Percentiles rank a stretch among this genome's conserved stretches.
Evolutionary conservation across 352 stramenopile species (phyloP).

Genomic region (Ochromonadaceae sp.): DNA sequence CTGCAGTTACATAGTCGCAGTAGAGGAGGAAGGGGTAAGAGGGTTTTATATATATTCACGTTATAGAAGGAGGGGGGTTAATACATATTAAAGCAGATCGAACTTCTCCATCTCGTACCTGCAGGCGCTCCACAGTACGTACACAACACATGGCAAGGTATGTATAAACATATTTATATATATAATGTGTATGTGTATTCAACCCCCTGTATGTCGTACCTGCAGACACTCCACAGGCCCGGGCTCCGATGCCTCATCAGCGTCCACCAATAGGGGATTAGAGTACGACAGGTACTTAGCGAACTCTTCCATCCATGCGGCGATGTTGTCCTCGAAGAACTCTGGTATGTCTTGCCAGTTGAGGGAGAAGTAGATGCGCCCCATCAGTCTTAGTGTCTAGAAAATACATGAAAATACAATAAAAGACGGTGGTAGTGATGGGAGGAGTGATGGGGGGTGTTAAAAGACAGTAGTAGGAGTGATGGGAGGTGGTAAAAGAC

Average conservation of each 20-base stretch:
- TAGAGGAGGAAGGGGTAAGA: neutral
- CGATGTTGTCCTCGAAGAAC: slow-evolving; percentile 96
- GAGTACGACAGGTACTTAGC: slow-evolving; percentile 76
- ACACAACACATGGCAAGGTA: no score
- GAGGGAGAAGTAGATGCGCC: slow-evolving; percentile 93
- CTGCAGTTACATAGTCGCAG: no score
- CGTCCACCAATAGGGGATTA: slow-evolving; percentile 70
- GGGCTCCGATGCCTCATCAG: slow-evolving; percentile 52
- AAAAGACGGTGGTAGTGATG: no score
- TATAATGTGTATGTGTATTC: no score
- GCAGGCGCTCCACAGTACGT: no score
- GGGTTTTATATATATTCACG: neutral
- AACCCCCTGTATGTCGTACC: no score
- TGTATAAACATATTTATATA: no score
- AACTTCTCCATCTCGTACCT: no score
- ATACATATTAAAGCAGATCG: no score
- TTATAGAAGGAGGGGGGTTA: neutral
- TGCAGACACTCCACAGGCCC: slow-evolving; percentile 77
- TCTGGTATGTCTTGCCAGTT: slow-evolving; percentile 97
- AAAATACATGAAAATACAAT: slow-evolving; percentile 40
- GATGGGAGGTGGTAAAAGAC: no score
- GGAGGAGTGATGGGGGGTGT: no score
- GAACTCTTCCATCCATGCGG: slow-evolving; percentile 88
- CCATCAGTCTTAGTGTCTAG: slow-evolving; percentile 66
- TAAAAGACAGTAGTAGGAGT: no score